Evolutionary conservation across 371 early-diverging fungal species (phyloP).

Genomic region (Circinella minor): DNA sequence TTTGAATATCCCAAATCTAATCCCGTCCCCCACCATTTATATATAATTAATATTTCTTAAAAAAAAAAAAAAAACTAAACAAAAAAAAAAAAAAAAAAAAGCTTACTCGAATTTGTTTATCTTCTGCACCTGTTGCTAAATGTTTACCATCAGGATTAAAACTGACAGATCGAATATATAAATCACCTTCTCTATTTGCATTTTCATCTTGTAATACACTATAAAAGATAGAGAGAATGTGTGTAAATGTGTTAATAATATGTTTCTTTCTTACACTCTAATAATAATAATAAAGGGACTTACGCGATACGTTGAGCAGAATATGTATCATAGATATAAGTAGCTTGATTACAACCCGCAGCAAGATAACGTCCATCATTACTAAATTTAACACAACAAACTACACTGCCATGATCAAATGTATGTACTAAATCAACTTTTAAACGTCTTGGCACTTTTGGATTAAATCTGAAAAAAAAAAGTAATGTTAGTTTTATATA

Average conservation of each 20-base stretch:
- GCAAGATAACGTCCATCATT: conserved; percentile 88
- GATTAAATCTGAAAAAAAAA: conserved; percentile 60
- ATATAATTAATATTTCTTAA: no score
- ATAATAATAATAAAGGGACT: conserved; percentile 16
- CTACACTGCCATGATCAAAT: conserved; percentile 86
- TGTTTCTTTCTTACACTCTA: neutral
- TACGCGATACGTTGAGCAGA: conserved; percentile 78
- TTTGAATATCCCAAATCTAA: conserved; percentile 77
- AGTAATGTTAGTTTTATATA: neutral
- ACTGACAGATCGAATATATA: conserved; percentile 94
- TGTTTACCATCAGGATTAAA: conserved; percentile 93
- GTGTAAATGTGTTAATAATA: no score
- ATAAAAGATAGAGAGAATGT: neutral
- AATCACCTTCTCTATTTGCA: conserved; percentile 64
- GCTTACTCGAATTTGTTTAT: conserved; percentile 89
- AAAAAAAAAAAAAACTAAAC: neutral
- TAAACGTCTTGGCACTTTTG: conserved; percentile 66
- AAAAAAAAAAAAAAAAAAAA: no score
- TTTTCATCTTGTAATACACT: conserved; percentile 81
- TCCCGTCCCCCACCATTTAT: neutral
- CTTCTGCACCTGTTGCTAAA: conserved; percentile 98
- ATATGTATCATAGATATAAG: conserved; percentile 85
- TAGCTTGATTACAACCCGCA: conserved; percentile 90
- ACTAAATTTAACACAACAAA: conserved; percentile 95
- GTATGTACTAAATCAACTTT: conserved; percentile 84